Evolutionary conservation across 164 flowering plant genomes (phyloP).

Genomic region (Berberis thunbergii): DNA sequence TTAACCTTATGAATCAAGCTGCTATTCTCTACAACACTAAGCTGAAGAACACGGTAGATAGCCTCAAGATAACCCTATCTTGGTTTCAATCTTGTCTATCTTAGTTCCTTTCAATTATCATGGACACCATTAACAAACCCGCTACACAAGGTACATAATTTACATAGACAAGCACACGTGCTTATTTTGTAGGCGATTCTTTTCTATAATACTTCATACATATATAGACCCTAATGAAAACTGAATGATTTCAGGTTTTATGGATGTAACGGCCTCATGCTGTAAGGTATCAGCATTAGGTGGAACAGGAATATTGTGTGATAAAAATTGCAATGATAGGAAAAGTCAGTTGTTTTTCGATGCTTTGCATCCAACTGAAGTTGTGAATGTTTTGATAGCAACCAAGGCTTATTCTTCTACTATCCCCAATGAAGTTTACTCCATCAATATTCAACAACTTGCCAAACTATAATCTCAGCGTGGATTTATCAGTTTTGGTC

Average conservation of each 20-base stretch:
- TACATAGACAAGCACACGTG: too few relatives aligned
- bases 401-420: slow-evolving; percentile 40
- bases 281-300: slow-evolving; percentile 27
- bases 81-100: slow-evolving; percentile 30
- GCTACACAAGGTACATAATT: slow-evolving; percentile 26
- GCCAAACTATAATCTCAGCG: slow-evolving; percentile 1
- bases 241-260: slow-evolving; percentile 32
- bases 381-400: slow-evolving; percentile 40
- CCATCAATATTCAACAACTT: slow-evolving; percentile 40
- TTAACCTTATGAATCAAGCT: slow-evolving; percentile 27
- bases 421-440: slow-evolving; percentile 33
- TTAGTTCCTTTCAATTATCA: slow-evolving; percentile 41
- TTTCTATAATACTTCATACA: background rate
- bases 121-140: slow-evolving; percentile 36
- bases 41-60: slow-evolving; percentile 29
- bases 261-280: slow-evolving; percentile 30
- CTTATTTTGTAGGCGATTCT: background rate
- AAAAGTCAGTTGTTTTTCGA: slow-evolving; percentile 43
- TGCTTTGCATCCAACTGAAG: slow-evolving; percentile 62
- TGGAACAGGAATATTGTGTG: slow-evolving; percentile 35
- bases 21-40: slow-evolving; percentile 36
- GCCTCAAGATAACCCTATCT: slow-evolving; percentile 29
- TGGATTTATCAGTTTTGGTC: too few relatives aligned
- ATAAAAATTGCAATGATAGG: slow-evolving; percentile 30
- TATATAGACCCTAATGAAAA: background rate